phyloP scores from a whole-genome alignment of 768 basidiomycete species.

The Dentipellis sp. region DNA sequence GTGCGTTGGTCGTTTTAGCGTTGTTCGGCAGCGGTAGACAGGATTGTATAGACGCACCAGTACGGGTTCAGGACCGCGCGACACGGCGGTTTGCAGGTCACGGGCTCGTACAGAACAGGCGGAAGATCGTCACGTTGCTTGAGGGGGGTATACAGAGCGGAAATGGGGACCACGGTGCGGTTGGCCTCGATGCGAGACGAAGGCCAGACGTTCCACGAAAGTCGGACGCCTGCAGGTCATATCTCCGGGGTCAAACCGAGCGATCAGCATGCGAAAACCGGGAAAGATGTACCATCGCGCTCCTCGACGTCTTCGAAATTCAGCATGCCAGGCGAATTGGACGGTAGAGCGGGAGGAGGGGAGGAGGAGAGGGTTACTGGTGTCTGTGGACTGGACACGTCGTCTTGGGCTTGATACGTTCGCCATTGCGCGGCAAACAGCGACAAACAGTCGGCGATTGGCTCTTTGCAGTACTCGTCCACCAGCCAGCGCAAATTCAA shows the following conservation, averaged over 20 bases:
- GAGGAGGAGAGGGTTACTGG: neutral
- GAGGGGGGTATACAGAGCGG: conserved; percentile 94
- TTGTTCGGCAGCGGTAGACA: neutral
- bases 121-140: conserved; percentile 92
- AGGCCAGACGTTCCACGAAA: conserved; percentile 99
- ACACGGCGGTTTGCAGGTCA: conserved; percentile 94
- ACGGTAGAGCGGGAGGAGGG: neutral
- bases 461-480: no score
- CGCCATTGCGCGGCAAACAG: no score
- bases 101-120: conserved; percentile 94
- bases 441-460: no score
- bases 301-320: conserved; percentile 98
- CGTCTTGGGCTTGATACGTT: neutral
- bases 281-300: conserved; percentile 63
- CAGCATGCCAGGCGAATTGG: conserved; percentile 36
- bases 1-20: conserved; percentile 2
- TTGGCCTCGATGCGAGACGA: conserved; percentile 97
- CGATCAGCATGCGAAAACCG: neutral
- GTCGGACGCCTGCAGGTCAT: conserved; percentile 60
- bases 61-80: conserved; percentile 96
- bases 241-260: neutral
- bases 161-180: conserved; percentile 94
- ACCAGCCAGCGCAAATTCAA: no score
- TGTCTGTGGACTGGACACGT: conserved; percentile 9
- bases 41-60: conserved; percentile 48